Evolutionary conservation across 2,329 filamentous ascomycete species (phyloP).

Genomic region (Penicillium sp.): DNA sequence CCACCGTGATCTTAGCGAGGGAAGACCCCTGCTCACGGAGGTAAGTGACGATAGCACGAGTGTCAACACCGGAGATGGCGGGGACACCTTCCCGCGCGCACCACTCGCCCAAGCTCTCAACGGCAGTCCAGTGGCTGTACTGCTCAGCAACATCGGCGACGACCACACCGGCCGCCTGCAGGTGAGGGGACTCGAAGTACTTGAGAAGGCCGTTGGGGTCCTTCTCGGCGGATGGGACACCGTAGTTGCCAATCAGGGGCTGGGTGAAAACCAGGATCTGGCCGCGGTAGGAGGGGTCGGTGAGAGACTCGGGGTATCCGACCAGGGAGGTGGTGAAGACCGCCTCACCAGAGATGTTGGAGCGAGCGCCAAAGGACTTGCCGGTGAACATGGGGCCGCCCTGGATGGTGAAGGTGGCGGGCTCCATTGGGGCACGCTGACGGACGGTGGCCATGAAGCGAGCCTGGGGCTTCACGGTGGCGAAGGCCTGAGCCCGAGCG

Average conservation of each 20-base stretch:
- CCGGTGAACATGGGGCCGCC: conserved; percentile 96
- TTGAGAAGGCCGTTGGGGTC: conserved; percentile 90
- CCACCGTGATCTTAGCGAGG: conserved; percentile 88
- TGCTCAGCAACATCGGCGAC: conserved; percentile 90
- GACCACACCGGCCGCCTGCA: conserved; percentile 93
- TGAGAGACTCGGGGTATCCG: conserved; percentile 89
- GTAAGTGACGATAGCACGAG: conserved; percentile 91
- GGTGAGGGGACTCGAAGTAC: conserved; percentile 97
- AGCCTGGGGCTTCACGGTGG: conserved; percentile 41
- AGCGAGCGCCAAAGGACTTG: conserved; percentile 93
- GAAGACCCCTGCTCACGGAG: conserved; percentile 96
- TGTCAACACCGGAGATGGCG: conserved; percentile 95
- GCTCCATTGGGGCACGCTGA: conserved; percentile 70
- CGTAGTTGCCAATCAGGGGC: conserved; percentile 97
- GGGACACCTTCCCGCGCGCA: conserved; percentile 95
- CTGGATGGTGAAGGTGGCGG: conserved; percentile 93
- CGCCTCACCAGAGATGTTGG: conserved; percentile 95
- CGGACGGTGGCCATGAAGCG: conserved; percentile 66
- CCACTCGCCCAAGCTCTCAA: conserved; percentile 91
- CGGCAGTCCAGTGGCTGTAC: conserved; percentile 98
- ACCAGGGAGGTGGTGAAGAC: conserved; percentile 98
- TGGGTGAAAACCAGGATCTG: conserved; percentile 99
- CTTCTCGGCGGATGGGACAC: conserved; percentile 81
- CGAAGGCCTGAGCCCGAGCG: conserved; percentile 50
- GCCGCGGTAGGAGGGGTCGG: conserved; percentile 67